Evolutionary conservation across 2,329 filamentous ascomycete genomes (phyloP).

Genomic region (Claviceps sorghi): DNA sequence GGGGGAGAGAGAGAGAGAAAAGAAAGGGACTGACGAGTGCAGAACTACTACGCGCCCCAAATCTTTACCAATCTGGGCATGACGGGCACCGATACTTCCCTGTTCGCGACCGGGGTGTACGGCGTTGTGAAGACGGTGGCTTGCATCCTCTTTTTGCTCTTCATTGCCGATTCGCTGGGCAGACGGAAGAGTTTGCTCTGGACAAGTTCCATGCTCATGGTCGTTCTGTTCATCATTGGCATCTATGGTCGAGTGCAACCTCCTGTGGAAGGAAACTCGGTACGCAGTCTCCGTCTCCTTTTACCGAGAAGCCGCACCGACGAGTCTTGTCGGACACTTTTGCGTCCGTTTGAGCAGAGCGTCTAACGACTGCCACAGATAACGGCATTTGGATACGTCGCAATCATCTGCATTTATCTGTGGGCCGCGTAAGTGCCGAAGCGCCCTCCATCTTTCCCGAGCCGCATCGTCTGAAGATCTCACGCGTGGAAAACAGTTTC

Average conservation of each 20-base stretch:
- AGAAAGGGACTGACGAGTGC: background rate
- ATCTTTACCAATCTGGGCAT: conserved; percentile 56
- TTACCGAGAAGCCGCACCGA: background rate
- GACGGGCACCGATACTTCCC: conserved; percentile 35
- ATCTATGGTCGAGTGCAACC: conserved; percentile 51
- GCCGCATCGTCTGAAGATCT: conserved; percentile 8
- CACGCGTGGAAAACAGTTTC: conserved; percentile 20
- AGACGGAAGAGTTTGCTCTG: conserved; percentile 45
- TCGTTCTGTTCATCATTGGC: conserved; percentile 56
- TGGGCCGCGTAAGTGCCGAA: conserved; percentile 39
- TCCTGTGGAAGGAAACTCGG: conserved; percentile 35
- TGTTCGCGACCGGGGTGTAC: conserved; percentile 63
- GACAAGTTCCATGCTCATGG: conserved; percentile 47
- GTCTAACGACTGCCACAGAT: conserved; percentile 20
- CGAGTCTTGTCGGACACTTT: background rate
- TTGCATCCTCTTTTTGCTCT: conserved; percentile 49
- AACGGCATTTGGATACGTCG: conserved; percentile 52
- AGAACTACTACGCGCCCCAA: conserved; percentile 53
- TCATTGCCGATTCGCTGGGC: conserved; percentile 55
- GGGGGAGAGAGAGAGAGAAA: background rate
- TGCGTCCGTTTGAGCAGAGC: background rate
- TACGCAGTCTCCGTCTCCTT: conserved; percentile 10
- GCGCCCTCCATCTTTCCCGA: conserved; percentile 5
- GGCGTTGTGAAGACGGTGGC: conserved; percentile 55
- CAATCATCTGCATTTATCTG: conserved; percentile 56